Evolutionary conservation across 1,284 basidiomycete genomes (phyloP).

Genomic region (Ganoderma boninense): DNA sequence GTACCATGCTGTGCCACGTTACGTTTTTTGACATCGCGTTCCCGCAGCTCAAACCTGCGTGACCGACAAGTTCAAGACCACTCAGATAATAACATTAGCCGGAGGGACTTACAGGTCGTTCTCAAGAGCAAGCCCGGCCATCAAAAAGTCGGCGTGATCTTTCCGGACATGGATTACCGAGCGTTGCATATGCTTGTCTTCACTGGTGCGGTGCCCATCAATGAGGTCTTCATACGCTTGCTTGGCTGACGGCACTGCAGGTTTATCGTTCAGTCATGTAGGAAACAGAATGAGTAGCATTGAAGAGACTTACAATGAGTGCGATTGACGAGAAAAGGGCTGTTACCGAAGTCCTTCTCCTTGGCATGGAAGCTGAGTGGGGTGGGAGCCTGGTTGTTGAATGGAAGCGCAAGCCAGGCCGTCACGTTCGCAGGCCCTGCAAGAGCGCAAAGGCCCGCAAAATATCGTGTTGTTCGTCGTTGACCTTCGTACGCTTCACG

Average conservation of each 20-base stretch:
- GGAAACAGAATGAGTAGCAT: too few relatives aligned
- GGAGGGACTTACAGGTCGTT: background rate
- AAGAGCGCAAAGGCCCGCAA: background rate
- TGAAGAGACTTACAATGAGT: background rate
- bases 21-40: background rate
- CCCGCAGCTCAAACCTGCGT: background rate
- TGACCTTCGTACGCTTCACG: background rate
- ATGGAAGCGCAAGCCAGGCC: too few relatives aligned
- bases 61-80: background rate
- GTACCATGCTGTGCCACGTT: background rate
- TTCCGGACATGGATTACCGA: background rate
- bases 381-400: constrained; percentile 10
- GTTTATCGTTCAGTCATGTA: too few relatives aligned
- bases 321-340: background rate
- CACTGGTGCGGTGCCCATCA: background rate
- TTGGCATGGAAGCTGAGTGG: constrained; percentile 8
- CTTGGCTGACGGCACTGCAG: background rate
- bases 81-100: background rate
- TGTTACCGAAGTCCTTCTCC: background rate
- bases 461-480: constrained; percentile 1
- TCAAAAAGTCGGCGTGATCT: background rate
- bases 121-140: background rate
- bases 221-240: background rate
- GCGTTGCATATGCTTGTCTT: background rate
- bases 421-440: background rate